These are phyloP conservation scores for Odontarrhena argentea DNA, from an alignment of 345 rosid species.

Conservation along the genomic window DNA sequence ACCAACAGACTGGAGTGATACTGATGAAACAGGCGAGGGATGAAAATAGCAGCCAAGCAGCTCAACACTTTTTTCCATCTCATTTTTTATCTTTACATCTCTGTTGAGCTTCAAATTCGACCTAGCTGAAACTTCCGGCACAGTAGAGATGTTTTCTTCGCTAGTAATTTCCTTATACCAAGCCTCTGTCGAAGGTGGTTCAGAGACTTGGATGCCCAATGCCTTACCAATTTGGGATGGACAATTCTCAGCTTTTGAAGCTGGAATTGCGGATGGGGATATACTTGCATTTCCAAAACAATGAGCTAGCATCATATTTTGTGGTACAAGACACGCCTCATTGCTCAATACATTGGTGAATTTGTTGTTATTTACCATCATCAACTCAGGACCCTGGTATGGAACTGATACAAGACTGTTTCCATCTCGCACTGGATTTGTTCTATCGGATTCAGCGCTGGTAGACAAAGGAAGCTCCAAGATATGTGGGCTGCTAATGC, in stretches of 20 bases:
- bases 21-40: slow-evolving; percentile 59
- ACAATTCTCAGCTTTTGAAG: slow-evolving; percentile 38
- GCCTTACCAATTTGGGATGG: slow-evolving; percentile 39
- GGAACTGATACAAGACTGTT: slow-evolving; percentile 35
- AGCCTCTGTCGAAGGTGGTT: slow-evolving; percentile 38
- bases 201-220: slow-evolving; percentile 38
- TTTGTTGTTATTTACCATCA: slow-evolving; percentile 32
- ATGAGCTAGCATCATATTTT: slow-evolving; percentile 30
- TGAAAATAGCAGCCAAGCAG: slow-evolving; percentile 81
- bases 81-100: slow-evolving; percentile 47
- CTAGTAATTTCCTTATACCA: slow-evolving; percentile 31
- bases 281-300: slow-evolving; percentile 35
- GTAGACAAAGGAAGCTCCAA: slow-evolving; percentile 41
- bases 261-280: slow-evolving; percentile 35
- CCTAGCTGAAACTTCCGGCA: slow-evolving; percentile 39
- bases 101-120: slow-evolving; percentile 42
- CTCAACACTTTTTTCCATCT: slow-evolving; percentile 51
- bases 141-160: slow-evolving; percentile 30
- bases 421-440: slow-evolving; percentile 26
- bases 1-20: slow-evolving; percentile 53
- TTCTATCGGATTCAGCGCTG: slow-evolving; percentile 36
- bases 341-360: slow-evolving; percentile 29
- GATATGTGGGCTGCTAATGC: slow-evolving; percentile 27
- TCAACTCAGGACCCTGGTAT: slow-evolving; percentile 29
- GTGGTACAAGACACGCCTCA: slow-evolving; percentile 26